phyloP scores from a whole-genome alignment of 1,284 basidiomycete genomes.

The Peniophora sp. region DNA sequence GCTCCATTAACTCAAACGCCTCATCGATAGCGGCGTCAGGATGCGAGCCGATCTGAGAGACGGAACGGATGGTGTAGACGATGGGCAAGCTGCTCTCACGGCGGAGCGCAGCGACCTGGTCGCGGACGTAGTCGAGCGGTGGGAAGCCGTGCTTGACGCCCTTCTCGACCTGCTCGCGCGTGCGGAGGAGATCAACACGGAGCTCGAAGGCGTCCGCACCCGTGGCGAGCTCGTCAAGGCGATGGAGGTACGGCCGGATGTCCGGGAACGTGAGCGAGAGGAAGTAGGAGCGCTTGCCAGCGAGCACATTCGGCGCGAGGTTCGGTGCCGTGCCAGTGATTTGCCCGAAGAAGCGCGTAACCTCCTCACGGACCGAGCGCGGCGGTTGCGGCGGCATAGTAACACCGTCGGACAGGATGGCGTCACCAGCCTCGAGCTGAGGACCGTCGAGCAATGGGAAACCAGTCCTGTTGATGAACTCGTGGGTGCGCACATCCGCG shows the following conservation, averaged over 20 bases:
- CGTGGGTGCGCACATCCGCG: conserved; percentile 75
- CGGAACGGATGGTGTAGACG: conserved; percentile 87
- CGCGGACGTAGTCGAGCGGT: conserved; percentile 65
- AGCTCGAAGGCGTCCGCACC: conserved; percentile 93
- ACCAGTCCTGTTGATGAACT: conserved; percentile 77
- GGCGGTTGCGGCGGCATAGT: conserved; percentile 8
- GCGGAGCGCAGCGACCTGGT: conserved; percentile 78
- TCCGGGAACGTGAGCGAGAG: conserved; percentile 91
- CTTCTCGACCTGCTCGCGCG: conserved; percentile 36
- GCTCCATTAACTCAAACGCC: conserved; percentile 71
- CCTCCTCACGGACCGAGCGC: conserved; percentile 33
- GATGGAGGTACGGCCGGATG: conserved; percentile 60
- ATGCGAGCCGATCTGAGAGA: conserved; percentile 88
- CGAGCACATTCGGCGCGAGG: conserved; percentile 47
- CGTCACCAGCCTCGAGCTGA: not conserved
- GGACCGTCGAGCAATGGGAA: conserved; percentile 13
- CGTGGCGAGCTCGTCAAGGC: conserved; percentile 68
- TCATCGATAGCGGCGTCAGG: conserved; percentile 73
- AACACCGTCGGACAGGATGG: conserved; percentile 5
- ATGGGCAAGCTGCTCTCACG: conserved; percentile 78
- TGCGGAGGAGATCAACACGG: conserved; percentile 83
- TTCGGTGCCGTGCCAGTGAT: conserved; percentile 74
- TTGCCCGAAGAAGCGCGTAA: conserved; percentile 83
- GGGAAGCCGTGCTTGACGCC: conserved; percentile 55
- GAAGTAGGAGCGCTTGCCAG: conserved; percentile 79